Conservation (phyloP, 2,329 filamentous ascomycete species). For the Herpotrichia juniperi region DNA sequence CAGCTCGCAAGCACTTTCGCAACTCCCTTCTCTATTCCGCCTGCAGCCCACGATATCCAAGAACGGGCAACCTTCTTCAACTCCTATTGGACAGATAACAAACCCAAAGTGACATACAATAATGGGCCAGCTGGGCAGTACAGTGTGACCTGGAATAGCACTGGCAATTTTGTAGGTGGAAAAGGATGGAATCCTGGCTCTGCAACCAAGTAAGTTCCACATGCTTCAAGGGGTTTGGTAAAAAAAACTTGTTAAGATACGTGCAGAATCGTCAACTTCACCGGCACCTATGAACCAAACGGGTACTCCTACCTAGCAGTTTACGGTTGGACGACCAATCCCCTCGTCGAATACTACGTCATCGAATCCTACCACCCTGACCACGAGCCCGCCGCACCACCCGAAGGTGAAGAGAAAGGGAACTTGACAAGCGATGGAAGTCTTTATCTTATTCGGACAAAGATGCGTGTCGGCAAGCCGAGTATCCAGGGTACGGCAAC, state of each 20-base stretch:
- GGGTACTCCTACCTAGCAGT: constrained; percentile 59
- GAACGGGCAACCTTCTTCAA: constrained; percentile 55
- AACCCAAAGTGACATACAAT: constrained; percentile 55
- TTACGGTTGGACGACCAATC: constrained; percentile 60
- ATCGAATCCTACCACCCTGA: constrained; percentile 48
- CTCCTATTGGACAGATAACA: constrained; percentile 62
- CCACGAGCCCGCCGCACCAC: constrained; percentile 46
- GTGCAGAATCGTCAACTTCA: constrained; percentile 46
- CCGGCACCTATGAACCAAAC: constrained; percentile 47
- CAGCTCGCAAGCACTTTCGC: not conserved
- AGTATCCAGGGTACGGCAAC: constrained; percentile 53
- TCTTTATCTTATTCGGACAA: constrained; percentile 10
- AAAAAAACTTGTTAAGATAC: not conserved
- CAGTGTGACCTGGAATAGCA: constrained; percentile 52
- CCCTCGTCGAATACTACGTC: constrained; percentile 61
- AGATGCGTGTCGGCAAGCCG: constrained; percentile 40
- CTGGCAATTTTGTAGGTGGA: constrained; percentile 59
- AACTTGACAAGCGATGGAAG: constrained; percentile 16
- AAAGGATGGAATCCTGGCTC: constrained; percentile 61
- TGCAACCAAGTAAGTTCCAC: not conserved
- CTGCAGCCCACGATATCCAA: not conserved
- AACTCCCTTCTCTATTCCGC: not conserved
- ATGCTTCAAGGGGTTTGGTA: not conserved
- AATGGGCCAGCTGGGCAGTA: constrained; percentile 57
- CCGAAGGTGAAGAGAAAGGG: constrained; percentile 18